These are phyloP conservation scores for Nicotiana paniculata DNA, from an alignment of 257 asterid species.

Conservation along the genomic window DNA sequence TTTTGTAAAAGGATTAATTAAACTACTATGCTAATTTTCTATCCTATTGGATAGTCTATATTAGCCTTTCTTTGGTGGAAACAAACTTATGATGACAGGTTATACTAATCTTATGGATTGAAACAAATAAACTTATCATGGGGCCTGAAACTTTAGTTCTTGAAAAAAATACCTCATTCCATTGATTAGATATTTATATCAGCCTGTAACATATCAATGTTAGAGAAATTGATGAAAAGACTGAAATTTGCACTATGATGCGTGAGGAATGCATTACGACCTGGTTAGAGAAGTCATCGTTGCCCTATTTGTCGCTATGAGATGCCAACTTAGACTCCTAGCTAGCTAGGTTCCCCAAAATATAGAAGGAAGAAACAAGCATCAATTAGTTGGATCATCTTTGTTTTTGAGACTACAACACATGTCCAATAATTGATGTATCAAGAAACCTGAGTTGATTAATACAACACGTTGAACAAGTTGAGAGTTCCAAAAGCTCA, in stretches of 20 bases:
- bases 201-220: neutral
- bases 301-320: constrained; percentile 17
- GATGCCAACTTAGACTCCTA: neutral
- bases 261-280: neutral
- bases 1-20: neutral
- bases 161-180: neutral
- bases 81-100: neutral
- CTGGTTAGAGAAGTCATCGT: constrained; percentile 5
- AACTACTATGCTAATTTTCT: neutral
- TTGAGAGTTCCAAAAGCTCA: neutral
- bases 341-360: neutral
- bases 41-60: neutral
- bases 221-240: neutral
- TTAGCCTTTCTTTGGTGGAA: neutral
- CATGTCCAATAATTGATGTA: neutral
- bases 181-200: neutral
- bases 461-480: neutral
- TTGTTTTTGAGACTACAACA: neutral
- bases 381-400: neutral
- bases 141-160: too few species aligned
- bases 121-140: too few species aligned
- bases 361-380: too few species aligned
- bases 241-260: neutral
- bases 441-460: neutral
- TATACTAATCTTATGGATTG: too few species aligned